Evolutionary conservation across 139 green algal species (phyloP).

Genomic region (Chloropicon primus): DNA sequence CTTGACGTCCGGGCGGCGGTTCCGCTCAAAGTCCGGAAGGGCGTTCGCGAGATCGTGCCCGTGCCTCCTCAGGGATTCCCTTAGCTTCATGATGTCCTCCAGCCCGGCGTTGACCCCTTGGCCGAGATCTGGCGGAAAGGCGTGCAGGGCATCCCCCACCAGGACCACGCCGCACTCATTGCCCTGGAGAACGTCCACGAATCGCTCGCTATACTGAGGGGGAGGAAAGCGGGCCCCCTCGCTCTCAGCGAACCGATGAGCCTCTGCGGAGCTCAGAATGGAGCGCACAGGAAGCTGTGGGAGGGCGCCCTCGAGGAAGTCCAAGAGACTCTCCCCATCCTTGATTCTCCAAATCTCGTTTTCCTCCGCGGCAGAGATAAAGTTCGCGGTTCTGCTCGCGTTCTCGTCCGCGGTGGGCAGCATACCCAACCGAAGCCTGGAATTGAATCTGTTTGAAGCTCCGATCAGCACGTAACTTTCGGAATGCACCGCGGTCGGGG

Average conservation of each 20-base stretch:
- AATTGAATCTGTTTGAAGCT: not conserved
- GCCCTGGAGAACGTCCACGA: not conserved
- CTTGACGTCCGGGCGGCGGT: conserved; percentile 2
- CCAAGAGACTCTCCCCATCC: not conserved
- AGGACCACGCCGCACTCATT: conserved; percentile 4
- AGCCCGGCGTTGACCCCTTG: conserved; percentile 25
- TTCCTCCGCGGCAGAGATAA: not conserved
- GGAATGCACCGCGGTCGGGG: not conserved
- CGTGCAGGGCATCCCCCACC: conserved; percentile 20
- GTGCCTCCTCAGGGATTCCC: not conserved
- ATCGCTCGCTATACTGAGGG: not conserved
- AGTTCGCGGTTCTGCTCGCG: not conserved
- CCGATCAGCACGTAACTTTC: not conserved
- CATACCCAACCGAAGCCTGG: not conserved
- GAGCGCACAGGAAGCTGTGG: not conserved
- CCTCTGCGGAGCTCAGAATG: not conserved
- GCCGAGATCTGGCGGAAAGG: conserved; percentile 23
- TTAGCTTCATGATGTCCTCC: conserved; percentile 15
- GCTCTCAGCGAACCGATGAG: not conserved
- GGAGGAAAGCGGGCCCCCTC: not conserved
- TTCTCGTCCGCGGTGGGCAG: not conserved
- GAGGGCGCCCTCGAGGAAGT: not conserved
- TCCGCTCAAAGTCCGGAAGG: conserved; percentile 4
- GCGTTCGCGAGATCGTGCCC: not conserved
- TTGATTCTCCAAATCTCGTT: conserved; percentile 1